These are phyloP conservation scores for Naganishia liquefaciens DNA, from an alignment of 1,284 basidiomycete species.

Conservation along the genomic window DNA sequence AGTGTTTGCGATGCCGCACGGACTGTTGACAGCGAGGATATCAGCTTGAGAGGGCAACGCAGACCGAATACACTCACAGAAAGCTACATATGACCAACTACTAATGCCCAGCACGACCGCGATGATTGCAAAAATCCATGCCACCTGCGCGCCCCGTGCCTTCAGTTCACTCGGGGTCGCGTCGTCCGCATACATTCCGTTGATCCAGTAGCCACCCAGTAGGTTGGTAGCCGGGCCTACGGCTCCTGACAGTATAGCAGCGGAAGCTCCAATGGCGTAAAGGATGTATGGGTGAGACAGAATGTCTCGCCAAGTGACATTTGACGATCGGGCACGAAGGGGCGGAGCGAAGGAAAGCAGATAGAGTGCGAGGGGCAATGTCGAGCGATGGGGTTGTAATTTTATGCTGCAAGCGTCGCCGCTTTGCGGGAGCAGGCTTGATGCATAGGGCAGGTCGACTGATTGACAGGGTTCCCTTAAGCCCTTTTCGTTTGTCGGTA, in stretches of 20 bases:
- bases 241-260: slow-evolving; percentile 36
- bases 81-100: slow-evolving; percentile 44
- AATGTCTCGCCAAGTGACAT: slow-evolving; percentile 30
- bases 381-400: slow-evolving; percentile 28
- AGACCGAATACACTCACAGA: slow-evolving; percentile 37
- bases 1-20: slow-evolving; percentile 47
- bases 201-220: slow-evolving; percentile 40
- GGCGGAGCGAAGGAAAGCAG: slow-evolving; percentile 37
- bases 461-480: no score
- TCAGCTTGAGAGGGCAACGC: background rate
- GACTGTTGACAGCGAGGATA: slow-evolving; percentile 36
- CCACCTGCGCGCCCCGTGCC: slow-evolving; percentile 38
- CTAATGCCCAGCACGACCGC: slow-evolving; percentile 36
- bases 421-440: no score
- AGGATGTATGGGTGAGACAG: slow-evolving; percentile 35
- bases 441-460: no score
- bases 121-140: slow-evolving; percentile 49
- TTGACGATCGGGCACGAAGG: slow-evolving; percentile 34
- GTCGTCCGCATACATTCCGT: slow-evolving; percentile 36
- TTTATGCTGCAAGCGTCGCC: no score
- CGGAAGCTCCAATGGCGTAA: slow-evolving; percentile 36
- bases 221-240: slow-evolving; percentile 39
- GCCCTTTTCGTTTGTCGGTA: no score
- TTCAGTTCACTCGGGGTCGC: slow-evolving; percentile 34
- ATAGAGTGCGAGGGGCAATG: slow-evolving; percentile 37